Base-by-base conservation (phyloP, 2,329 filamentous ascomycete species). In the Botrytis elliptica region DNA sequence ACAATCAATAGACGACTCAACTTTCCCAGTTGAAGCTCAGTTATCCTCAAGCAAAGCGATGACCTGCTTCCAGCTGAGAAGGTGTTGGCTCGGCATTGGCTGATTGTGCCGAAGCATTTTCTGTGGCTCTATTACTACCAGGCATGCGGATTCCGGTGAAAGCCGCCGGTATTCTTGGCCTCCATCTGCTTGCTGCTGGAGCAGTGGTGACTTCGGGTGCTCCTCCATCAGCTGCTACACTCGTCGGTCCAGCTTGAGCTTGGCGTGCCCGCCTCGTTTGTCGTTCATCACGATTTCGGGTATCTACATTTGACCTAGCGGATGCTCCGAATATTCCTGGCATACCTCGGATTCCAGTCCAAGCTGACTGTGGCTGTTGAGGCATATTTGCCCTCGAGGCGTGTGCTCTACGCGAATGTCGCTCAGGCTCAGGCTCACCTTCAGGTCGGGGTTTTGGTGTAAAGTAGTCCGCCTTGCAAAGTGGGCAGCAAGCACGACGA, bases 381-480 rank as follows among this genome's bases (percentile, higher is more conserved):
- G 79, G 78, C 74, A 79, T 76, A 33, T 77, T 78, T n/a, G 65
- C 63, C 74, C 78, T 77, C 75, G 72, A 52, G 18, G 36, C 68
- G 9, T 66, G 59, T 16, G 68, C 40, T 62, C 79, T 75, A 71
- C 78, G 77, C 40, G 75, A 75, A 20, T 77, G 44, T 46, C 80
- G 78, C 57, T 81, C 79, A 36, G 76, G 62, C 38, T 79, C 78
- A 8, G 76, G 77, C 70, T 80, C 80, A 42, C 78, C 79, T 70
- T 81, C 80, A 4, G 92, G 86, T 25, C 94, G 92, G 69, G 94
- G 93, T 84, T 98, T 98, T 0, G 96, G 95, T 4, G 94, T 91
- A 82, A 97, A 98, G 83, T 98, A 99, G 81, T 99, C 96, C 59
- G 95, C 93, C 84, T 99, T 99, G 86, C 96, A 99, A 10, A 99